Evolutionary conservation across 2,329 filamentous ascomycete genomes (phyloP).

Genomic region (Aspergillaceae sp.): DNA sequence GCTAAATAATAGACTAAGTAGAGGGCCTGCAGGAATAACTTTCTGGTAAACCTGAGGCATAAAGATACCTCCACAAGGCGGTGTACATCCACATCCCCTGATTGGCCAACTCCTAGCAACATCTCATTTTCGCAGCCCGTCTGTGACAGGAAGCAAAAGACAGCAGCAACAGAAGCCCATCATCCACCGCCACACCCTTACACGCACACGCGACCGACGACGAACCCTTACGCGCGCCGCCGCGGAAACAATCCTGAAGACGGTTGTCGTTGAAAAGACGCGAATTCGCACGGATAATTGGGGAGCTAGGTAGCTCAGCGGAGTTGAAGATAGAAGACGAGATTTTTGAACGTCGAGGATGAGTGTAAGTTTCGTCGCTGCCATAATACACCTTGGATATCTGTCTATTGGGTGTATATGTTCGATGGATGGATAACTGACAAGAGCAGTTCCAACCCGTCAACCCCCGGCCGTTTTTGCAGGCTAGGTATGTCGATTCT

Average conservation of each 20-base stretch:
- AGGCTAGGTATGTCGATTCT: conserved; percentile 63
- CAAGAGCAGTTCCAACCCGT: conserved; percentile 67
- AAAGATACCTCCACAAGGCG: conserved; percentile 13
- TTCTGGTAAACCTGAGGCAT: too few relatives aligned
- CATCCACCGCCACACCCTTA: background rate
- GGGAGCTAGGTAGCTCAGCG: too few relatives aligned
- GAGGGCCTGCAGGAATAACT: too few relatives aligned
- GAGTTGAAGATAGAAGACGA: background rate
- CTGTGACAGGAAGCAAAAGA: conserved; percentile 2
- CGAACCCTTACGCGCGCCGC: background rate
- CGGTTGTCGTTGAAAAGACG: background rate
- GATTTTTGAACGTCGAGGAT: background rate
- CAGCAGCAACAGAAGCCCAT: conserved; percentile 6
- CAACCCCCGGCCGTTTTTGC: conserved; percentile 94
- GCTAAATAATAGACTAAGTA: too few relatives aligned
- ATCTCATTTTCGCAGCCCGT: conserved; percentile 28
- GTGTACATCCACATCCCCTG: conserved; percentile 10
- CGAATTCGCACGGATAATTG: too few relatives aligned
- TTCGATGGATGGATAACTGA: background rate
- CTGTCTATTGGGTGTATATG: too few relatives aligned
- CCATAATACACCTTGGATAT: too few relatives aligned
- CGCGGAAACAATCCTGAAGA: too few relatives aligned
- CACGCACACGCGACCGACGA: conserved; percentile 1
- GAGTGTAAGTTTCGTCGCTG: background rate
- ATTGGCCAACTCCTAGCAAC: conserved; percentile 20